Conservation (phyloP, 75 land plant genomes). For the Picea glauca region DNA sequence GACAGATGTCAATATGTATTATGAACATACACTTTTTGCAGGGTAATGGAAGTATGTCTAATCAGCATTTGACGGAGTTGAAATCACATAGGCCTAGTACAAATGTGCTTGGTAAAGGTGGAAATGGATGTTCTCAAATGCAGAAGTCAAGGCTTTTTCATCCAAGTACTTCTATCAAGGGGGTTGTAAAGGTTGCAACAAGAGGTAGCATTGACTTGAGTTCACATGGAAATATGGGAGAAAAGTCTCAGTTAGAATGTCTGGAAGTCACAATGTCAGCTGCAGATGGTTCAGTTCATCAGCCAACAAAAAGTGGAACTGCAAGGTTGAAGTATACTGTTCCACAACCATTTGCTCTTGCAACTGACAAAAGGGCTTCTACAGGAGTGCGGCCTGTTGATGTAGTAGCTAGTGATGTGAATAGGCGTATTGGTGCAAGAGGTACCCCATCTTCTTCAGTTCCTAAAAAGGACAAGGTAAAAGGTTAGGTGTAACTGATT, state of each 20-base stretch:
- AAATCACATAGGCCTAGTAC: not conserved
- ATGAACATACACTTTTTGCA: not conserved
- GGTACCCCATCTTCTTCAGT: not conserved
- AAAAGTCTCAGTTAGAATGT: conserved; percentile 1
- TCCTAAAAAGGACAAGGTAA: conserved; percentile 6
- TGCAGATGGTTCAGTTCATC: conserved; percentile 10
- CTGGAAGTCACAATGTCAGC: not conserved
- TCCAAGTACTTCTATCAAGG: not conserved
- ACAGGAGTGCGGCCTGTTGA: conserved; percentile 34
- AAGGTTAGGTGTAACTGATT: not conserved
- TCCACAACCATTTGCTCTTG: conserved; percentile 75
- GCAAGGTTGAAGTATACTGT: conserved; percentile 42
- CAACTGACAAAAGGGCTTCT: conserved; percentile 78
- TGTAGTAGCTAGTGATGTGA: conserved; percentile 10
- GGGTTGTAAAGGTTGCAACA: conserved; percentile 2
- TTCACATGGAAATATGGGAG: conserved; percentile 4
- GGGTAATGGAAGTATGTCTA: not conserved
- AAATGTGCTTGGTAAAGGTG: not conserved
- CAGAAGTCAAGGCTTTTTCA: conserved; percentile 5
- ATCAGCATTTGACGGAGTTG: not conserved
- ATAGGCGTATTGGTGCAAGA: not conserved
- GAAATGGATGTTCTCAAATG: conserved; percentile 5
- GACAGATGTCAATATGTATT: not conserved
- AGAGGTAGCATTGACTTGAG: conserved; percentile 3
- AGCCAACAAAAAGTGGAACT: conserved; percentile 13